Conservation (phyloP, 306 rosid genomes). For the Prosopis cineraria region DNA sequence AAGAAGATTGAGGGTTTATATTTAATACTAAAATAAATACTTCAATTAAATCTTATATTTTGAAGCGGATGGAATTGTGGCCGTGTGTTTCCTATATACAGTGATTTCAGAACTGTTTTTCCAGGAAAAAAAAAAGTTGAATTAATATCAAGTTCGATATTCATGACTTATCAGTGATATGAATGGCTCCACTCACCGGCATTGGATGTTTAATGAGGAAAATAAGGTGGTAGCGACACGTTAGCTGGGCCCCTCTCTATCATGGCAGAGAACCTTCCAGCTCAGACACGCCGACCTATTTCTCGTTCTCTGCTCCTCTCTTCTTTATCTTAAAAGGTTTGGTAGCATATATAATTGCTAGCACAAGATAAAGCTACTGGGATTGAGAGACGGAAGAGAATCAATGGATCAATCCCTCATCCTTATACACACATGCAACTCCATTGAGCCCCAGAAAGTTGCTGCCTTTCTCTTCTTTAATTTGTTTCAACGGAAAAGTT, state of each 20-base stretch:
- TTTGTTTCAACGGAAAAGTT: neutral
- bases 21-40: no score
- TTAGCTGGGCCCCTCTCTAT: slow-evolving; percentile 44
- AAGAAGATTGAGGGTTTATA: no score
- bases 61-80: no score
- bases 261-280: slow-evolving; percentile 43
- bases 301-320: neutral
- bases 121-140: neutral
- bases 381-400: neutral
- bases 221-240: slow-evolving; percentile 35
- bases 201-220: neutral
- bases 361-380: neutral
- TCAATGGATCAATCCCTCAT: neutral
- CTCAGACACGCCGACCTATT: slow-evolving; percentile 35
- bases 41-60: no score
- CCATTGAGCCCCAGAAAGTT: neutral
- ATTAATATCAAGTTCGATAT: neutral
- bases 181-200: neutral
- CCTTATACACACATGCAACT: neutral
- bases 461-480: neutral
- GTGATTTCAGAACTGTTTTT: neutral
- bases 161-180: neutral
- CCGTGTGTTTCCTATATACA: no score
- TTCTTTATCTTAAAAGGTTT: neutral
- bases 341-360: slow-evolving; percentile 10